Base-by-base conservation (phyloP, 352 stramenopile genomes). In the Pythium myriotylum region DNA sequence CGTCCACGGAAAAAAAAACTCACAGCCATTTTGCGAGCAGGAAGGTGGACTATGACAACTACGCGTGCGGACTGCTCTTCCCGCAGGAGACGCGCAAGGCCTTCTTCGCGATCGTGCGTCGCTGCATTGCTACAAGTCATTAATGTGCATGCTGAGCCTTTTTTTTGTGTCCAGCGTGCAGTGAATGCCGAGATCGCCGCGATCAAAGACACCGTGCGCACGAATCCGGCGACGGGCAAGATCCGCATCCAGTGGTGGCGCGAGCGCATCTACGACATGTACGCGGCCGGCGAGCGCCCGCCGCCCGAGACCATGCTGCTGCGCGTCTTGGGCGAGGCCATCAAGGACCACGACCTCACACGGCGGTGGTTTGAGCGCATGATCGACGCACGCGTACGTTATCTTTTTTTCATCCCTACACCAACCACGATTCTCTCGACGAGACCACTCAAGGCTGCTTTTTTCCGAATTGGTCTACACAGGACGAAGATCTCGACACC, bases 191-290 rank as follows among this genome's bases (percentile, higher is more conserved):
- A 98, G 70, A 77, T 96, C 52, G 87, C 92, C 14, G 87, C 73
- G 26, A 89, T 98, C 70, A 96, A 95, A 64, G 91, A 98, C 57
- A 85, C 84, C 9, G 80, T 88, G 24, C 80, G 89, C 50, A 94
- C 65, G 46, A 98, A 97, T 57, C 73, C 85, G 12, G 74, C 77
- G 51, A 87, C 89, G 12, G 91, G 88, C 56, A 93, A 90, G 62
- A 94, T 98, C 73, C 87, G 92, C 54, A 87, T 97, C 70, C 91
- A 97, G 57, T 98, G 92, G 92, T 98, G 92, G 92, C 79, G 89
- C 19, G 85, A 98, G 49, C 73, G 74, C 8, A 86, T 96, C 54
- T 79, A 84, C 52, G 75, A 85, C 43, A 57, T 95, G 57, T 94
- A 92, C 62, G 69, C 55, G 0, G 60, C 58, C 14, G 54, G 24